phyloP scores from a whole-genome alignment of 2,329 filamentous ascomycete genomes.

The Ophiosphaerella herpotricha region DNA sequence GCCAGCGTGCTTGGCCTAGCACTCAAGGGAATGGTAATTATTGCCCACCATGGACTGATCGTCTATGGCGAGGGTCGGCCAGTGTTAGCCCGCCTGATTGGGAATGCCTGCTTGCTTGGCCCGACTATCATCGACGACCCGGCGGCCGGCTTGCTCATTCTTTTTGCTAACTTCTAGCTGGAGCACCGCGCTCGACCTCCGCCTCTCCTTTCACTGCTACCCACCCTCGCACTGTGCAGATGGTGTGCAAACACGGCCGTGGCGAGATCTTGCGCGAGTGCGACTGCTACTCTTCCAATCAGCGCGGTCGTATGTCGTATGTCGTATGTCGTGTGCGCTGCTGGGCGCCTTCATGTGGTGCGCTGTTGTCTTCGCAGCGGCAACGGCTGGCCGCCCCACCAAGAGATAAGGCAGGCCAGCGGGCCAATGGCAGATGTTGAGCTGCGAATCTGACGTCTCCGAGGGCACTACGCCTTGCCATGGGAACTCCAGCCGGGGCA shows the following conservation, averaged over 20 bases:
- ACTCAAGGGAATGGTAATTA: constrained; percentile 5
- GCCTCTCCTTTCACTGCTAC: too few relatives aligned
- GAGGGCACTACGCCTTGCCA: constrained; percentile 9
- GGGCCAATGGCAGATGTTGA: constrained; percentile 24
- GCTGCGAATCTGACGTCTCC: constrained; percentile 8
- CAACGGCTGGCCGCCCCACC: constrained; percentile 15
- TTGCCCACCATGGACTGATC: constrained; percentile 3
- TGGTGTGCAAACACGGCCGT: too few relatives aligned
- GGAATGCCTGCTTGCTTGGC: constrained; percentile 1
- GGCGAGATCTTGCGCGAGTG: too few relatives aligned
- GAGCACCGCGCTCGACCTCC: too few relatives aligned
- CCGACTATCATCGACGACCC: neutral
- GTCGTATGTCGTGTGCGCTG: too few relatives aligned
- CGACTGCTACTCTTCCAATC: too few relatives aligned
- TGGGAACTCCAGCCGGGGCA: constrained; percentile 1
- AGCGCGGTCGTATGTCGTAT: too few relatives aligned
- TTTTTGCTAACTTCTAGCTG: constrained; percentile 8
- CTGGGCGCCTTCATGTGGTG: neutral
- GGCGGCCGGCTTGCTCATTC: constrained; percentile 8
- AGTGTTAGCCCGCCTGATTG: neutral
- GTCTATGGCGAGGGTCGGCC: constrained; percentile 1
- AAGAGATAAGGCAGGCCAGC: neutral
- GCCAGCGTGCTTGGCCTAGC: constrained; percentile 7
- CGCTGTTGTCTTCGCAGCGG: constrained; percentile 5
- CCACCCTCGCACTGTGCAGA: too few relatives aligned